Conservation (phyloP, 23 red algal genomes). For the Agarophyton chilense region DNA sequence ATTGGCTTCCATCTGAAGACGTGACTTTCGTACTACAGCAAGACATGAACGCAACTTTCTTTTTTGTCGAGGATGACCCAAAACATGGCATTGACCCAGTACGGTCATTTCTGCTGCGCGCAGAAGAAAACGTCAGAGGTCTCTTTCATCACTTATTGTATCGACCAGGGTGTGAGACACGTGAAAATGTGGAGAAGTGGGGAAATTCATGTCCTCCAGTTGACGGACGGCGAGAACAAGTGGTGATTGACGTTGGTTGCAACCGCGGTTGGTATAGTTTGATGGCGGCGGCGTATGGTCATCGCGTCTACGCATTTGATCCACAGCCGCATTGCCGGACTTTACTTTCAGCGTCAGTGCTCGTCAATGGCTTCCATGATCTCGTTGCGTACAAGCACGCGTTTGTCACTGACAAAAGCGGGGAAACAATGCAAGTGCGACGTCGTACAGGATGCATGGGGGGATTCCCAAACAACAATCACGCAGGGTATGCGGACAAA, state of each 20-base stretch:
- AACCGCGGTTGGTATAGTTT: slow-evolving; percentile 39
- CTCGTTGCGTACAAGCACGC: slow-evolving; percentile 9
- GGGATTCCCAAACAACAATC: slow-evolving; percentile 33
- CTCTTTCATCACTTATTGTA: slow-evolving; percentile 22
- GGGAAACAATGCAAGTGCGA: slow-evolving; percentile 10
- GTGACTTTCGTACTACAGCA: slow-evolving; percentile 14
- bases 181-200: background rate
- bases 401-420: slow-evolving; percentile 13
- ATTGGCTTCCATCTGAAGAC: slow-evolving; percentile 19
- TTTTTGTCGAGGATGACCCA: slow-evolving; percentile 41
- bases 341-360: background rate
- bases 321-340: slow-evolving; percentile 22
- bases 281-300: slow-evolving; percentile 31
- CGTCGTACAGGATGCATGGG: slow-evolving; percentile 40
- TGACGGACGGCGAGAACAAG: background rate
- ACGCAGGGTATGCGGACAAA: slow-evolving; percentile 11
- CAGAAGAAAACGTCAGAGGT: slow-evolving; percentile 4
- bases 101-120: slow-evolving; percentile 7
- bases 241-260: slow-evolving; percentile 26
- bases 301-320: slow-evolving; percentile 23
- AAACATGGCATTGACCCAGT: slow-evolving; percentile 39
- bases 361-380: slow-evolving; percentile 27
- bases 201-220: background rate
- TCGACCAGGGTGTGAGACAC: background rate
- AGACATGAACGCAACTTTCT: slow-evolving; percentile 40